phyloP scores from a whole-genome alignment of 1,284 basidiomycete genomes.

The Trametes sp. region DNA sequence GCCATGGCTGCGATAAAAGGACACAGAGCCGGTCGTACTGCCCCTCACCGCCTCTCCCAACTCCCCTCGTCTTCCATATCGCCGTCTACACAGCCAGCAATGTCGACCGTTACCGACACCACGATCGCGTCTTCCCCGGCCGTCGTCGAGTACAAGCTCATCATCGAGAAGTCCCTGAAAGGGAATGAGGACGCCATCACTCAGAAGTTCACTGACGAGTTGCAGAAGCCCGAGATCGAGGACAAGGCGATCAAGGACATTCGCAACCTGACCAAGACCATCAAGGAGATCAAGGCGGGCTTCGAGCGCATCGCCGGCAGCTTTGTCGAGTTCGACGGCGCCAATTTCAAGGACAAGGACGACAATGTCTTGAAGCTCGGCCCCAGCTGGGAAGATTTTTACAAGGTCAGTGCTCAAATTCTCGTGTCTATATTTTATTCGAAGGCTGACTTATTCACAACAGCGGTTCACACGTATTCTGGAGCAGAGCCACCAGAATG shows the following conservation, averaged over 20 bases:
- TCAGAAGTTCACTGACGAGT: neutral
- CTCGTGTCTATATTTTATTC: neutral
- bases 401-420: neutral
- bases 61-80: neutral
- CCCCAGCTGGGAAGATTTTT: neutral
- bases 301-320: neutral
- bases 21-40: neutral
- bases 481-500: slow-evolving; percentile 10
- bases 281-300: slow-evolving; percentile 1
- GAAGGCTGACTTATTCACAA: neutral
- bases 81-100: neutral
- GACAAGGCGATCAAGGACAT: slow-evolving; percentile 2
- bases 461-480: slow-evolving; percentile 6
- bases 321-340: slow-evolving; percentile 4
- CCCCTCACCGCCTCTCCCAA: neutral
- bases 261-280: slow-evolving; percentile 1
- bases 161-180: neutral
- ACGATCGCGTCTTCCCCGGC: neutral
- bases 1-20: neutral
- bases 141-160: slow-evolving; percentile 5
- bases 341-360: neutral
- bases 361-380: neutral
- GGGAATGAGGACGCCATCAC: neutral
- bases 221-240: neutral
- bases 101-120: neutral